Evolutionary conservation across 2,329 filamentous ascomycete genomes (phyloP).

Genomic region (Leptographium procerum): DNA sequence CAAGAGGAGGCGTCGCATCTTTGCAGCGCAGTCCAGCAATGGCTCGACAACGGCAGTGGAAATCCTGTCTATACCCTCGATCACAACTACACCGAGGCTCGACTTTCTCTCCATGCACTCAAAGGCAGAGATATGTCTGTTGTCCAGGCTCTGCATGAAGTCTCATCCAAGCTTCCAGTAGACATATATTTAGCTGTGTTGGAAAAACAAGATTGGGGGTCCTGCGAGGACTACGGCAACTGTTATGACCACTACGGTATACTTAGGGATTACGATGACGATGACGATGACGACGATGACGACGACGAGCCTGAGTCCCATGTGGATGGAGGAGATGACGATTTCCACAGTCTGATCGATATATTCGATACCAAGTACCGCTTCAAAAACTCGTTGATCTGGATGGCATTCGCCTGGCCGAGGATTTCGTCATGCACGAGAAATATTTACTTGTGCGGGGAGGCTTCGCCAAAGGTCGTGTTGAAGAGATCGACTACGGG

Average conservation of each 20-base stretch:
- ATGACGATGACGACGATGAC: not conserved
- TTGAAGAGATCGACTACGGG: not conserved
- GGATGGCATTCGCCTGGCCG: not conserved
- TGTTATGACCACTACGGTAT: not conserved
- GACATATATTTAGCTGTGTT: not conserved
- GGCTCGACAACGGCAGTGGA: not conserved
- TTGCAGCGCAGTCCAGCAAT: not conserved
- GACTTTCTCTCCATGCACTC: not conserved
- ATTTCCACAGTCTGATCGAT: not conserved
- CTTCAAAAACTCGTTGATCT: not conserved
- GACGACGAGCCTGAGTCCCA: too few relatives aligned
- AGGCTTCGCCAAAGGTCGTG: not conserved
- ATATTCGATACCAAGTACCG: not conserved
- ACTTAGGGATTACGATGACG: not conserved
- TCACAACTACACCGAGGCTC: slow-evolving; percentile 14
- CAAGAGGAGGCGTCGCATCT: not conserved
- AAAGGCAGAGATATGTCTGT: not conserved
- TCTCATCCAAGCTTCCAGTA: not conserved
- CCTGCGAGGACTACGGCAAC: not conserved
- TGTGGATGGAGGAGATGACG: not conserved
- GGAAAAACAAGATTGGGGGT: not conserved
- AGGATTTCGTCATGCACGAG: not conserved
- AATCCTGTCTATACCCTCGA: slow-evolving; percentile 12
- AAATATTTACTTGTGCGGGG: not conserved
- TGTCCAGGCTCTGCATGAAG: not conserved